Conservation (phyloP, 2,329 filamentous ascomycete genomes). For the Rutstroemia sydowiana region DNA sequence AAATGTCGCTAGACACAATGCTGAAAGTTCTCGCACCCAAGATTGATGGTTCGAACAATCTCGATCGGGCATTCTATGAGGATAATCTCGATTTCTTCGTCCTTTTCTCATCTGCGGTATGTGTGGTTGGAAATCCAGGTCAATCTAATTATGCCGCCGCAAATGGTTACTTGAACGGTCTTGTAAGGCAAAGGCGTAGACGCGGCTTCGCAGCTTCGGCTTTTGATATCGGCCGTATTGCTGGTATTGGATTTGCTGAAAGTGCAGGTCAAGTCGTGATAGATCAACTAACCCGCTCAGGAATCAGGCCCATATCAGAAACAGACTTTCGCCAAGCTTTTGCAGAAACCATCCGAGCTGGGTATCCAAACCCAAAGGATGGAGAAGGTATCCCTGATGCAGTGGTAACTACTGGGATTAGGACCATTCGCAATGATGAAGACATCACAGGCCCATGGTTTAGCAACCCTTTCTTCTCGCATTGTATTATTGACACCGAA, state of each 20-base stretch:
- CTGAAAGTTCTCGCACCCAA: constrained; percentile 30
- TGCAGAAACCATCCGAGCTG: constrained; percentile 35
- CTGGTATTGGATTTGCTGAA: constrained; percentile 33
- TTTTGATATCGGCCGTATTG: constrained; percentile 46
- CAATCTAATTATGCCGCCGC: constrained; percentile 33
- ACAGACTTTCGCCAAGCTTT: constrained; percentile 36
- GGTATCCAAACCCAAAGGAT: constrained; percentile 9
- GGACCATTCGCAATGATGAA: not conserved
- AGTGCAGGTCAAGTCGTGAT: constrained; percentile 10
- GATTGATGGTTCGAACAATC: constrained; percentile 28
- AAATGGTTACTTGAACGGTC: constrained; percentile 39
- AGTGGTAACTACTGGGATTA: not conserved
- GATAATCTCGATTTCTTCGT: constrained; percentile 35
- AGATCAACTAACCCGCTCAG: constrained; percentile 11
- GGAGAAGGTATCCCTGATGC: not conserved
- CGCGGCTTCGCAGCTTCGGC: constrained; percentile 38
- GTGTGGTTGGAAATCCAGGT: constrained; percentile 29
- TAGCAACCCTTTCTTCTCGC: not conserved
- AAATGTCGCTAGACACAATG: constrained; percentile 26
- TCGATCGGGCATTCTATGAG: constrained; percentile 29
- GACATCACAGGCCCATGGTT: not conserved
- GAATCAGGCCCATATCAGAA: constrained; percentile 25
- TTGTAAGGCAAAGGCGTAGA: constrained; percentile 34
- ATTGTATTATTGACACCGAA: not conserved
- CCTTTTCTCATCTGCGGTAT: constrained; percentile 31